A percentile compares a stretch with the other conserved stretches of the same genome.
Evolutionary conservation across 2,329 filamentous ascomycete genomes (phyloP).

Genomic region (Zymoseptoria brevis): DNA sequence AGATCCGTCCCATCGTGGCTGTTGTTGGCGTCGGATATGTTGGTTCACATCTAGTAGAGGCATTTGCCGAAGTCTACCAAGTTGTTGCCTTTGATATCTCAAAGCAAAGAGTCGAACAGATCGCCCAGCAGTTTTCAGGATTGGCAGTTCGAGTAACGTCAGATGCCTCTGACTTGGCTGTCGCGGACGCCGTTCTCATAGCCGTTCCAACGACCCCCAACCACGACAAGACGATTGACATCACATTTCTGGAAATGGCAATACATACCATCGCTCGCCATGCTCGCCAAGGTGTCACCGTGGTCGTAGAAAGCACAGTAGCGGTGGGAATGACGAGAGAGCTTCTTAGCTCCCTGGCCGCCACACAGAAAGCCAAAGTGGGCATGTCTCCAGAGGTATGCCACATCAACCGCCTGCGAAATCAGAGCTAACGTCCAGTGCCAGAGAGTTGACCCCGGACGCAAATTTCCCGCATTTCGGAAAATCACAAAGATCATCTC

Average conservation of each 20-base stretch:
- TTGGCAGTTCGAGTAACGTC: background rate
- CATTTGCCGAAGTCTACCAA: slow-evolving; percentile 1
- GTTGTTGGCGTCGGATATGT: slow-evolving; percentile 8
- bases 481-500: slow-evolving; percentile 9
- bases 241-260: slow-evolving; percentile 1
- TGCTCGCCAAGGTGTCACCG: slow-evolving; percentile 4
- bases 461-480: slow-evolving; percentile 1
- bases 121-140: background rate
- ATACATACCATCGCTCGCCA: slow-evolving; percentile 2
- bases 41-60: slow-evolving; percentile 6
- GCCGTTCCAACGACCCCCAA: slow-evolving; percentile 4
- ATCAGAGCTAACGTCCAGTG: background rate
- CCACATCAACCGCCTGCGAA: background rate
- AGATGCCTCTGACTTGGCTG: background rate
- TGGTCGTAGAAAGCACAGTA: slow-evolving; percentile 7
- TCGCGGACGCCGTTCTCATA: slow-evolving; percentile 5
- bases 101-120: slow-evolving; percentile 1
- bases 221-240: slow-evolving; percentile 1
- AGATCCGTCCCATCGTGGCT: background rate
- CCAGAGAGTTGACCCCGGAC: slow-evolving; percentile 5
- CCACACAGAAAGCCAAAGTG: background rate
- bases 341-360: slow-evolving; percentile 1
- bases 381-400: slow-evolving; percentile 9
- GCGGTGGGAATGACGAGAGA: slow-evolving; percentile 8
- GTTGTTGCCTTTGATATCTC: slow-evolving; percentile 8